Evolutionary conservation across 352 stramenopile species (phyloP).

Genomic region (Phytophthora tentaculata): DNA sequence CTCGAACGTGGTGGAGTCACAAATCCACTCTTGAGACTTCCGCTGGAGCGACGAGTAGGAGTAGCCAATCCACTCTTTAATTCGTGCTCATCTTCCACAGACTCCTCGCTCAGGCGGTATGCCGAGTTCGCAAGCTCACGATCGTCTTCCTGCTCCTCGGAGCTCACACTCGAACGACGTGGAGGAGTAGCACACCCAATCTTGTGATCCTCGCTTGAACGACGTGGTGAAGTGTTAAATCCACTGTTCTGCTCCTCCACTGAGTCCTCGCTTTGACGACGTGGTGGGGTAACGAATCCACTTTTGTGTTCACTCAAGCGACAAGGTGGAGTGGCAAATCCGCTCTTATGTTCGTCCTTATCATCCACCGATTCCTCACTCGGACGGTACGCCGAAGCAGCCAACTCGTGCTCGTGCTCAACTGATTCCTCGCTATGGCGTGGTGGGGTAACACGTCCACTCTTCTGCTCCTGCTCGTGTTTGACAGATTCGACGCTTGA

Average conservation of each 20-base stretch:
- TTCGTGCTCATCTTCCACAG: slow-evolving; percentile 3
- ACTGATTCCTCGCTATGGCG: neutral
- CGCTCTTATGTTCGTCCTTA: slow-evolving; percentile 4
- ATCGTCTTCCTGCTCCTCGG: slow-evolving; percentile 3
- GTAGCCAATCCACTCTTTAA: neutral
- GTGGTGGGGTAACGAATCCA: neutral
- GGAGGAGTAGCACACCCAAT: slow-evolving; percentile 1
- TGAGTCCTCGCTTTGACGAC: slow-evolving; percentile 8
- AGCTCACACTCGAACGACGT: slow-evolving; percentile 15
- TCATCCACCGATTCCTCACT: slow-evolving; percentile 3
- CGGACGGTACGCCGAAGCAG: neutral
- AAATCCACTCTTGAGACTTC: slow-evolving; percentile 5
- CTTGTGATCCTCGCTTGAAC: slow-evolving; percentile 6
- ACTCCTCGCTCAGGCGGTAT: slow-evolving; percentile 1
- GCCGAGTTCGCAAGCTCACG: neutral
- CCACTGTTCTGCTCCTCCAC: neutral
- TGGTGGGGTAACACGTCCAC: neutral
- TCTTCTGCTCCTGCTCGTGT: slow-evolving; percentile 8
- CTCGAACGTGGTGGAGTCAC: neutral
- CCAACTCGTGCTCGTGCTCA: neutral
- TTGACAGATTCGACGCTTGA: slow-evolving; percentile 12
- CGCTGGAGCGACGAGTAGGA: neutral
- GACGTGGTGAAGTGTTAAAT: neutral
- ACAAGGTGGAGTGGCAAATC: slow-evolving; percentile 3
- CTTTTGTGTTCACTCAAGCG: slow-evolving; percentile 1